Percentiles rank a stretch among this genome's conserved stretches.
These are phyloP conservation scores for Acanthamoeba royreba DNA, from an alignment of 208 protist species.

Conservation along the genomic window DNA sequence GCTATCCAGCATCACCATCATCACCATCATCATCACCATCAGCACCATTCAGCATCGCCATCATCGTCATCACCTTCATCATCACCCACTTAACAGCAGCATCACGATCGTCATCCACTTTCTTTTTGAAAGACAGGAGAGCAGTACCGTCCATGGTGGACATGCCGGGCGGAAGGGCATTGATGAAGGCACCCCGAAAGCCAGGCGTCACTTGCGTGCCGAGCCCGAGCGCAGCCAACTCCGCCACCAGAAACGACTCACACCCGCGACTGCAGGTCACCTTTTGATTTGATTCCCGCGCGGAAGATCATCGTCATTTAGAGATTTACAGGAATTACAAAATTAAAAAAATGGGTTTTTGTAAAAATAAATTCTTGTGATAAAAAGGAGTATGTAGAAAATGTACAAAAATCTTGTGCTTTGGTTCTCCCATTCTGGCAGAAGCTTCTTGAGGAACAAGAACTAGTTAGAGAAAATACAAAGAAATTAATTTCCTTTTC, in stretches of 20 bases:
- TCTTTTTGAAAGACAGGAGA: background rate
- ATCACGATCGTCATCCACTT: background rate
- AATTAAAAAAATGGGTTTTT: background rate
- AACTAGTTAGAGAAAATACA: too few relatives aligned
- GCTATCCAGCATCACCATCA: background rate
- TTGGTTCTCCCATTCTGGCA: background rate
- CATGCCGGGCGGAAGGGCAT: background rate
- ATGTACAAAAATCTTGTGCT: background rate
- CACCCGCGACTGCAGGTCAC: background rate
- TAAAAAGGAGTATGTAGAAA: background rate
- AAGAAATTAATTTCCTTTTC: too few relatives aligned
- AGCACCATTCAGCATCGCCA: background rate
- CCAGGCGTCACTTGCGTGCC: background rate
- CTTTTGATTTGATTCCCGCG: background rate
- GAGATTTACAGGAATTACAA: background rate
- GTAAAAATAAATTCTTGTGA: background rate
- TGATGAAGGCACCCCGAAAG: background rate
- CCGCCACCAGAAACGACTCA: background rate
- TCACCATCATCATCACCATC: background rate
- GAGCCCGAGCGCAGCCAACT: background rate
- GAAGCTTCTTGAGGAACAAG: too few relatives aligned
- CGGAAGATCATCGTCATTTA: background rate
- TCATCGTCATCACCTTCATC: background rate
- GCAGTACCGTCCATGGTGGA: background rate
- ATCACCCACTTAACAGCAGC: background rate